These are phyloP conservation scores for Lepidopterella palustris DNA, from an alignment of 495 filamentous ascomycete genomes.

Conservation along the genomic window DNA sequence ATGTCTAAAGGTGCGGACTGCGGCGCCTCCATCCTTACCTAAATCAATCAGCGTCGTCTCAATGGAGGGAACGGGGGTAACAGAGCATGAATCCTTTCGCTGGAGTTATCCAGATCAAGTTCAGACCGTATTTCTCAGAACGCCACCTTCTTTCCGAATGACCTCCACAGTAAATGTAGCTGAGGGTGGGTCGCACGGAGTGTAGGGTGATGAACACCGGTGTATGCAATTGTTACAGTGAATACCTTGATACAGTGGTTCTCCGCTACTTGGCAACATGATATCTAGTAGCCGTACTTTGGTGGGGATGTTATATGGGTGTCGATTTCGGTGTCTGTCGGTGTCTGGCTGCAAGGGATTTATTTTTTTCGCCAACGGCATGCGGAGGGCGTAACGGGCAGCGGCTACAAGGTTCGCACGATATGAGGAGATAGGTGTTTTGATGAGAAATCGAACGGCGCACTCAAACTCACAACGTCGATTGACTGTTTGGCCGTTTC, in stretches of 20 bases:
- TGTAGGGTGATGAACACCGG: conserved; percentile 23
- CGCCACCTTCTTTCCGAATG: conserved; percentile 3
- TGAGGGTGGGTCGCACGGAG: conserved; percentile 3
- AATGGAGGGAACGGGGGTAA: conserved; percentile 4
- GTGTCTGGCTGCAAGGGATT: too few species aligned
- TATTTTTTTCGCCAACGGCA: too few species aligned
- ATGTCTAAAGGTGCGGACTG: conserved; percentile 6
- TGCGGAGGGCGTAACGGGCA: too few species aligned
- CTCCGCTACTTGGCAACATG: conserved; percentile 29
- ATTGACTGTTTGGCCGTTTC: too few species aligned
- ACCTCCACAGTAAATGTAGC: neutral
- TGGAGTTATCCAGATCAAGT: conserved; percentile 33
- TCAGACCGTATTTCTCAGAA: conserved; percentile 34
- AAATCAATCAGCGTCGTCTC: conserved; percentile 13
- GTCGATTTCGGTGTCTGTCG: neutral
- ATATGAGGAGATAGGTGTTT: too few species aligned
- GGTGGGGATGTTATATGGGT: neutral
- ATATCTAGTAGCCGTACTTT: conserved; percentile 24
- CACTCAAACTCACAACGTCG: too few species aligned
- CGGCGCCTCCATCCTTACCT: conserved; percentile 16
- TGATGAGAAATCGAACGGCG: too few species aligned
- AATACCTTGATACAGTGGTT: conserved; percentile 29
- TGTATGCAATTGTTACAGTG: conserved; percentile 25
- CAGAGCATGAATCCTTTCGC: conserved; percentile 33
- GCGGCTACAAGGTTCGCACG: too few species aligned